Percentiles rank a stretch among this genome's conserved stretches.
These are phyloP conservation scores for Onygenales sp. DNA, from an alignment of 2,329 filamentous ascomycete genomes.

Conservation along the genomic window DNA sequence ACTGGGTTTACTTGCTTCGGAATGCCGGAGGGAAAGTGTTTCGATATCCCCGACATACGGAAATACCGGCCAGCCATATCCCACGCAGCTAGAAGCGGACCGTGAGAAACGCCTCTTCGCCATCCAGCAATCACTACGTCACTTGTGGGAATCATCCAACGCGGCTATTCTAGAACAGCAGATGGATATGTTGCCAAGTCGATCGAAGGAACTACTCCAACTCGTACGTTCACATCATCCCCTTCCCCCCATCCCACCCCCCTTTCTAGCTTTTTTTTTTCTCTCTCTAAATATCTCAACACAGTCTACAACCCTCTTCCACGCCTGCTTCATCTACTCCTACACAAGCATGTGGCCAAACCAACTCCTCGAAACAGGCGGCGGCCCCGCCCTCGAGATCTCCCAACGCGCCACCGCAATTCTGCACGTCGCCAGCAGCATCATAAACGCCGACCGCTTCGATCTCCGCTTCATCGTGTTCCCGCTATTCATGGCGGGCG, in stretches of 20 bases:
- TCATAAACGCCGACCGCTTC: conserved; percentile 29
- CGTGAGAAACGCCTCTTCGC: conserved; percentile 26
- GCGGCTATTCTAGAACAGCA: conserved; percentile 27
- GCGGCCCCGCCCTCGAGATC: conserved; percentile 33
- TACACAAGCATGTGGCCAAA: conserved; percentile 45
- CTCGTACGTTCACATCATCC: conserved; percentile 26
- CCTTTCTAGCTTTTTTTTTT: neutral
- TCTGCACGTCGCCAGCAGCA: conserved; percentile 33
- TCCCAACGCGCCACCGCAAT: conserved; percentile 37
- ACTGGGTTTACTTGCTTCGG: conserved; percentile 34
- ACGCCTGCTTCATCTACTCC: conserved; percentile 43
- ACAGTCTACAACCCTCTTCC: conserved; percentile 39
- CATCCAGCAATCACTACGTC: conserved; percentile 27
- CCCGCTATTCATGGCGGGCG: conserved; percentile 46
- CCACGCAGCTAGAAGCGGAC: conserved; percentile 14
- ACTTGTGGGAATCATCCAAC: conserved; percentile 30
- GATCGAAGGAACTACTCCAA: conserved; percentile 31
- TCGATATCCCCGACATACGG: neutral
- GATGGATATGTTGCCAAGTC: conserved; percentile 26
- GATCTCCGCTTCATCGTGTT: conserved; percentile 42
- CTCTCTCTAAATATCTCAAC: conserved; percentile 6
- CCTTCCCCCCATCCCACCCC: neutral
- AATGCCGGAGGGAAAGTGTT: conserved; percentile 28
- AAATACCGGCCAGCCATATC: neutral
- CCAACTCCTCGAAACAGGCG: conserved; percentile 34